These are phyloP conservation scores for Blastobotrys muscicola DNA, from an alignment of 805 yeast species.

Conservation along the genomic window DNA sequence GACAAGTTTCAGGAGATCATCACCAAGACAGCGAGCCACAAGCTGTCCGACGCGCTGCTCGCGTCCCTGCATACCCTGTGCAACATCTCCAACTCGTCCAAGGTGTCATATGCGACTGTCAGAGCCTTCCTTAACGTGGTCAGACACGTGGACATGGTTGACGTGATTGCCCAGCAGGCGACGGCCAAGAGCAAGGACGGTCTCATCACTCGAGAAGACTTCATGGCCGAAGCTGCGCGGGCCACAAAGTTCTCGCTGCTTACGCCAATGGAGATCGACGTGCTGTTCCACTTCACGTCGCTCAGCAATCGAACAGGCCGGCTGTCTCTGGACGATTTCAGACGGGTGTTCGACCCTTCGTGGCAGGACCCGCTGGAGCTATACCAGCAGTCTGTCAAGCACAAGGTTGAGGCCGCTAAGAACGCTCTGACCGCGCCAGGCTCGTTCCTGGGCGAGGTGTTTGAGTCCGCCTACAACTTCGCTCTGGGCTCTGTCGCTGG, in stretches of 20 bases:
- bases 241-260: slow-evolving; percentile 32
- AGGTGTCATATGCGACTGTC: slow-evolving; percentile 34
- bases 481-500: slow-evolving; percentile 92
- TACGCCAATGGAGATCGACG: slow-evolving; percentile 36
- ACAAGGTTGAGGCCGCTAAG: slow-evolving; percentile 32
- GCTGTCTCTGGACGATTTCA: slow-evolving; percentile 28
- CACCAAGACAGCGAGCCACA: slow-evolving; percentile 31
- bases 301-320: slow-evolving; percentile 25
- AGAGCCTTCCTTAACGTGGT: slow-evolving; percentile 36
- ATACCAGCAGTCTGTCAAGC: slow-evolving; percentile 24
- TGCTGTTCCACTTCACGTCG: slow-evolving; percentile 33
- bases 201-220: slow-evolving; percentile 29
- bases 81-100: slow-evolving; percentile 23
- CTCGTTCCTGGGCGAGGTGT: slow-evolving; percentile 47
- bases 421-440: slow-evolving; percentile 29
- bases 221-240: slow-evolving; percentile 32
- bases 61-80: slow-evolving; percentile 30
- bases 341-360: slow-evolving; percentile 34
- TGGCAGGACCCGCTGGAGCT: slow-evolving; percentile 32
- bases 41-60: slow-evolving; percentile 32
- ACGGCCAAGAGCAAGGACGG: slow-evolving; percentile 26
- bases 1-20: slow-evolving; percentile 32
- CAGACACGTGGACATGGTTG: slow-evolving; percentile 33
- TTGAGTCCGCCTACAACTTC: slow-evolving; percentile 82
- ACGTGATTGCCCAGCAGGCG: slow-evolving; percentile 29